These are phyloP conservation scores for Hansenula lynferdii DNA, from an alignment of 1,139 yeast genomes.

Conservation along the genomic window DNA sequence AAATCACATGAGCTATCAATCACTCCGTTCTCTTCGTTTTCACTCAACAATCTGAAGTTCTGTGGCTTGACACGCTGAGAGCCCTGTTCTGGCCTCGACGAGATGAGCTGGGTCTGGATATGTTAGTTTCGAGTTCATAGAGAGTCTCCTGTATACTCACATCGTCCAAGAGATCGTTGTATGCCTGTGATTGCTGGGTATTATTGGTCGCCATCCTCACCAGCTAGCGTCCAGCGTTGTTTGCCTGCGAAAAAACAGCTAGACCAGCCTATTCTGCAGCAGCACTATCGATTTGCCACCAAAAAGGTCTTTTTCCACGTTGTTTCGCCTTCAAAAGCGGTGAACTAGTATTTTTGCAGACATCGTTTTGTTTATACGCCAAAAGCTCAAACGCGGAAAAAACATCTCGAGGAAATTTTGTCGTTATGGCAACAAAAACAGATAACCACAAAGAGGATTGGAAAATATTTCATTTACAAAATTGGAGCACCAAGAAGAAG, in stretches of 20 bases:
- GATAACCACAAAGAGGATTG: background rate
- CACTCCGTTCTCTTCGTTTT: slow-evolving; percentile 16
- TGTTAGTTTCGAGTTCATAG: background rate
- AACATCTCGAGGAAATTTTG: background rate
- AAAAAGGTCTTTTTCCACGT: too few relatives aligned
- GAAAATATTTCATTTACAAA: too few relatives aligned
- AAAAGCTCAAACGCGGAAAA: background rate
- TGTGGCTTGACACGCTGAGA: slow-evolving; percentile 10
- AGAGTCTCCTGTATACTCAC: background rate
- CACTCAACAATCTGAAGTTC: slow-evolving; percentile 11
- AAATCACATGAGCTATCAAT: slow-evolving; percentile 20
- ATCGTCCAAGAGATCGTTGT: background rate
- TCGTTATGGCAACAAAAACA: background rate
- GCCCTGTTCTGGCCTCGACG: slow-evolving; percentile 1
- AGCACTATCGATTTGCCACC: too few relatives aligned
- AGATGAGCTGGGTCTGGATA: slow-evolving; percentile 16
- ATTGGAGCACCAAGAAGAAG: too few relatives aligned
- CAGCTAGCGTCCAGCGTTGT: too few relatives aligned
- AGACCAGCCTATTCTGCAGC: too few relatives aligned
- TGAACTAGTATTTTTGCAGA: too few relatives aligned
- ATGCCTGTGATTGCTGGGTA: too few relatives aligned
- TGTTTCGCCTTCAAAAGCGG: too few relatives aligned
- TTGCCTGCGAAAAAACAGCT: too few relatives aligned
- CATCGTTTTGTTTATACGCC: too few relatives aligned
- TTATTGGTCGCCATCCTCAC: too few relatives aligned